Evolutionary conservation across 176 grass and related monocot species (phyloP).

Genomic region (Avena eriantha): DNA sequence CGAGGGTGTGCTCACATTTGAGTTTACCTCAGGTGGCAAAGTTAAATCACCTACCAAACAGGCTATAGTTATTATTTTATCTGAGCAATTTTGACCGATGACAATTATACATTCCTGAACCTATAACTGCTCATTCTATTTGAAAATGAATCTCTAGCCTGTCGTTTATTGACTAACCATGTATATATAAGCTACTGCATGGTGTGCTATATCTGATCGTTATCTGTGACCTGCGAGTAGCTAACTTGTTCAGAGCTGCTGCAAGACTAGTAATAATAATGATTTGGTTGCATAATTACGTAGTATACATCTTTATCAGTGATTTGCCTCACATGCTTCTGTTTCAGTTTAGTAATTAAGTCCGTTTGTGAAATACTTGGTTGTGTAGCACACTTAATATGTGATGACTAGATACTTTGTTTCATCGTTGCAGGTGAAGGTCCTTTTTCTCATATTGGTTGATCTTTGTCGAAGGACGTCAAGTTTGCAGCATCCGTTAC

Average conservation of each 20-base stretch:
- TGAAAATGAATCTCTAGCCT: neutral
- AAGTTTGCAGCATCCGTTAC: slow-evolving; percentile 79
- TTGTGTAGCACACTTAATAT: slow-evolving; percentile 20
- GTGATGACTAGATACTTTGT: slow-evolving; percentile 17
- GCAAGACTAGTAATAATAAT: neutral
- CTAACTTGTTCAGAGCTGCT: slow-evolving; percentile 15
- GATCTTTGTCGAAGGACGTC: slow-evolving; percentile 96
- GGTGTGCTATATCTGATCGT: slow-evolving; percentile 11
- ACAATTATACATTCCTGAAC: slow-evolving; percentile 18
- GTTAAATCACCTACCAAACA: slow-evolving; percentile 7
- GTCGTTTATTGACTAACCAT: slow-evolving; percentile 23
- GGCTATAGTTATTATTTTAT: slow-evolving; percentile 6
- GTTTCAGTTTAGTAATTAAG: neutral
- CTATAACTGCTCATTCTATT: slow-evolving; percentile 6
- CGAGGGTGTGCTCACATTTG: neutral
- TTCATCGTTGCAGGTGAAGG: slow-evolving; percentile 77
- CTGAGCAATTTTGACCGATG: slow-evolving; percentile 1
- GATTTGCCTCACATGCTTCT: neutral
- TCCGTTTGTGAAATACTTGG: neutral
- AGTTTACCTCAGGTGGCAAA: neutral
- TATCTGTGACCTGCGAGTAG: neutral
- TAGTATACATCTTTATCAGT: slow-evolving; percentile 19
- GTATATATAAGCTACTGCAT: neutral
- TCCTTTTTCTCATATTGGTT: slow-evolving; percentile 95
- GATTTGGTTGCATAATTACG: slow-evolving; percentile 13